Percentiles rank a stretch among this genome's conserved stretches.
Evolutionary conservation across 768 basidiomycete species (phyloP).

Genomic region (Mycena olivaceomarginata): DNA sequence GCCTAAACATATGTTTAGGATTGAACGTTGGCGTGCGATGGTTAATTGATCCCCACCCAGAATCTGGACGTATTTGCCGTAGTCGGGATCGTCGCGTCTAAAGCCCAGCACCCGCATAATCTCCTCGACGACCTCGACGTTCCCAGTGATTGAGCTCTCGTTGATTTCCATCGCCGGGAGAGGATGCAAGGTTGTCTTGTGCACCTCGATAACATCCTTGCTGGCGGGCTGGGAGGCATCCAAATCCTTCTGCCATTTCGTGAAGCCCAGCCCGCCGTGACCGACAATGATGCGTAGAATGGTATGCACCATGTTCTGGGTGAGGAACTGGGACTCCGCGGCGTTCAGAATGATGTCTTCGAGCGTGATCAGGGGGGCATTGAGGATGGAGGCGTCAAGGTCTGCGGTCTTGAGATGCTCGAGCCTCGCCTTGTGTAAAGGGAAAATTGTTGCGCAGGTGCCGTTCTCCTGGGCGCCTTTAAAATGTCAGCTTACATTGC

Average conservation of each 20-base stretch:
- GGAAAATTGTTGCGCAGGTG: constrained; percentile 51
- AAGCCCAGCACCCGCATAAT: constrained; percentile 32
- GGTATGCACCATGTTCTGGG: constrained; percentile 28
- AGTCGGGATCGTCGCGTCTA: constrained; percentile 16
- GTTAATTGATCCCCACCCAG: constrained; percentile 45
- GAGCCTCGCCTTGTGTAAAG: constrained; percentile 38
- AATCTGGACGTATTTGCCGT: constrained; percentile 28
- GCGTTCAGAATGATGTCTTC: constrained; percentile 45
- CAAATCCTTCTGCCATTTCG: constrained; percentile 20
- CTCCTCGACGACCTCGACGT: constrained; percentile 43
- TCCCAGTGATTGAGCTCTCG: constrained; percentile 43
- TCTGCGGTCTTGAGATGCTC: constrained; percentile 45
- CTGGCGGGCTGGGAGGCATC: constrained; percentile 33
- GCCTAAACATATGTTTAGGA: constrained; percentile 38
- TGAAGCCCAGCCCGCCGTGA: constrained; percentile 38
- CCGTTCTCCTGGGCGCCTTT: constrained; percentile 46
- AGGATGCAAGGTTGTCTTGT: constrained; percentile 40
- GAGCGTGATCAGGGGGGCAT: constrained; percentile 32
- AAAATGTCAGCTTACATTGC: not conserved
- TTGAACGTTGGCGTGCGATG: constrained; percentile 2
- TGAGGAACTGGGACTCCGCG: constrained; percentile 31
- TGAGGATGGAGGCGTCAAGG: constrained; percentile 38
- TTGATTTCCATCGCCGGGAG: constrained; percentile 43
- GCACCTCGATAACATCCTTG: constrained; percentile 30
- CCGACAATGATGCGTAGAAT: constrained; percentile 43